Conservation (phyloP, 495 filamentous ascomycete species). For the Podospora australis region DNA sequence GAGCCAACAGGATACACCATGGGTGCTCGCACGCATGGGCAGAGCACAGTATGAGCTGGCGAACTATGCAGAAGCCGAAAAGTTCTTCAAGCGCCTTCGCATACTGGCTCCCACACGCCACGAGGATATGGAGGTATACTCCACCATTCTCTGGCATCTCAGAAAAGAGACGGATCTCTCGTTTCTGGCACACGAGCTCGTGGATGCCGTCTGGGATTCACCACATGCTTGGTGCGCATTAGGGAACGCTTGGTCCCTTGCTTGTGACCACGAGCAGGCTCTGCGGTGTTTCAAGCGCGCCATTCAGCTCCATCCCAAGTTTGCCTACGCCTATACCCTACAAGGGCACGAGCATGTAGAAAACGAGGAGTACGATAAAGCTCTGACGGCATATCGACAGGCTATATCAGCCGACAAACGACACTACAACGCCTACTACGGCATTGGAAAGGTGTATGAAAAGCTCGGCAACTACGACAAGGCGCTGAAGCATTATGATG, state of each 20-base stretch:
- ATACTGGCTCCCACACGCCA: constrained; percentile 68
- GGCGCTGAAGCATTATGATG: constrained; percentile 83
- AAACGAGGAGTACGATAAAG: constrained; percentile 96
- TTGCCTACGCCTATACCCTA: constrained; percentile 91
- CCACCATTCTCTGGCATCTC: constrained; percentile 93
- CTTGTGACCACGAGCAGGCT: constrained; percentile 90
- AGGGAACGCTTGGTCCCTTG: constrained; percentile 93
- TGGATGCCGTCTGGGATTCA: constrained; percentile 77
- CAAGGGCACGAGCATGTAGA: constrained; percentile 95
- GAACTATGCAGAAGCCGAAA: constrained; percentile 77
- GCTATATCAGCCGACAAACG: constrained; percentile 78
- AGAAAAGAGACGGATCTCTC: constrained; percentile 88
- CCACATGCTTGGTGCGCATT: constrained; percentile 94
- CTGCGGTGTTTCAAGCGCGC: constrained; percentile 92
- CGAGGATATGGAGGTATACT: constrained; percentile 96
- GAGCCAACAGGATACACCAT: constrained; percentile 85
- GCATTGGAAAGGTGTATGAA: constrained; percentile 86
- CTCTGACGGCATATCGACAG: constrained; percentile 72
- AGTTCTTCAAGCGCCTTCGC: constrained; percentile 70
- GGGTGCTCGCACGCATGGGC: constrained; percentile 85
- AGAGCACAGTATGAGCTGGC: constrained; percentile 84
- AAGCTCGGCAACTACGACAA: constrained; percentile 89
- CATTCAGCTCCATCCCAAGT: constrained; percentile 79
- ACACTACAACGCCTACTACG: constrained; percentile 97
- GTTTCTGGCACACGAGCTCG: constrained; percentile 81